phyloP scores from a whole-genome alignment of 2,329 filamentous ascomycete species.

The Fusarium anguioides region DNA sequence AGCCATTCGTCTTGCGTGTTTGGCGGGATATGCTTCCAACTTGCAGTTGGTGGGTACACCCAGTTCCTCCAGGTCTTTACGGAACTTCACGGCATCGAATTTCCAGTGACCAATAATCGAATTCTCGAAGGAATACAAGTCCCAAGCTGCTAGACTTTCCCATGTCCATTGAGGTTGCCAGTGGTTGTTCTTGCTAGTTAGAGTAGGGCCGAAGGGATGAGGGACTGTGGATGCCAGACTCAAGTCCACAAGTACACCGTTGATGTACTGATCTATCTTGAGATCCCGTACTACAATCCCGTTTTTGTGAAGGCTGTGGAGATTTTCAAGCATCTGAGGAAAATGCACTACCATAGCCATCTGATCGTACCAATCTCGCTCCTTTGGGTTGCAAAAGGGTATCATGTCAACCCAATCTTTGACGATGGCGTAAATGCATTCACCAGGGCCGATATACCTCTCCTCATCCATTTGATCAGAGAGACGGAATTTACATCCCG shows the following conservation, averaged over 20 bases:
- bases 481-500: too few species aligned
- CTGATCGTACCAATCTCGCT: neutral
- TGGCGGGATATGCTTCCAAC: neutral
- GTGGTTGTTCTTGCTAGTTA: too few species aligned
- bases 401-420: constrained; percentile 23
- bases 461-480: fast-evolving
- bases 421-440: neutral
- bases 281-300: constrained; percentile 9
- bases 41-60: neutral
- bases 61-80: too few species aligned
- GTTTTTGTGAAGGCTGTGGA: neutral
- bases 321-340: constrained; percentile 6
- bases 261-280: constrained; percentile 10
- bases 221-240: constrained; percentile 15
- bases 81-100: too few species aligned
- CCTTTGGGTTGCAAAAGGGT: neutral
- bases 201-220: constrained; percentile 7
- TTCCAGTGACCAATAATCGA: neutral
- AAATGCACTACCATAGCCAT: neutral
- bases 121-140: neutral
- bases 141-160: constrained; percentile 19
- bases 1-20: too few species aligned
- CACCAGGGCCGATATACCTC: too few species aligned
- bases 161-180: constrained; percentile 7
- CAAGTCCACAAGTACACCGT: constrained; percentile 16